These are phyloP conservation scores for Nyctanthes arbortristis DNA, from an alignment of 257 asterid genomes.

Conservation along the genomic window DNA sequence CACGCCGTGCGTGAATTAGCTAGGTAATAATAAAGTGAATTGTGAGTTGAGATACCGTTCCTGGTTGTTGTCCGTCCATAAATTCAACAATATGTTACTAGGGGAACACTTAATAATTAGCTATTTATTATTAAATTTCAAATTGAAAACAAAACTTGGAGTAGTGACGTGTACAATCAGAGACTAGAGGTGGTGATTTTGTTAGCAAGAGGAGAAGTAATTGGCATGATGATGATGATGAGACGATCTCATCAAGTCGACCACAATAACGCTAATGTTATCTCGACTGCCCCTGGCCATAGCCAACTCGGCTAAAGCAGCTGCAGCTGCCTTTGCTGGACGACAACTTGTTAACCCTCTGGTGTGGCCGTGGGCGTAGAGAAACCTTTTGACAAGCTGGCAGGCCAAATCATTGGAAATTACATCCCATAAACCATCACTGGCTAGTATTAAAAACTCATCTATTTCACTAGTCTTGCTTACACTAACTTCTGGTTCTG, in stretches of 20 bases:
- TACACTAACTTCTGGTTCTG: constrained; percentile 45
- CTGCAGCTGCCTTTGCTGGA: constrained; percentile 43
- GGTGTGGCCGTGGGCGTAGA: constrained; percentile 22
- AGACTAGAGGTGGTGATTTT: too few relatives aligned
- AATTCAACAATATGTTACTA: too few relatives aligned
- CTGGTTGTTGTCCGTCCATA: too few relatives aligned
- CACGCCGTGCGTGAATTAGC: too few relatives aligned
- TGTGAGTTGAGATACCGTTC: too few relatives aligned
- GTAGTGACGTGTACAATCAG: too few relatives aligned
- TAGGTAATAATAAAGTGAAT: too few relatives aligned
- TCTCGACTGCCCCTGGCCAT: constrained; percentile 57
- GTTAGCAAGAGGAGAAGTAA: not conserved
- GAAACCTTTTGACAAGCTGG: constrained; percentile 40
- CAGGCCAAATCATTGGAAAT: constrained; percentile 54
- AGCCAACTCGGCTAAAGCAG: constrained; percentile 50
- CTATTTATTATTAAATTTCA: too few relatives aligned
- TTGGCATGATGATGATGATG: not conserved
- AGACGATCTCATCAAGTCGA: constrained; percentile 23
- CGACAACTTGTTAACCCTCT: not conserved
- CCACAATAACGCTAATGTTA: constrained; percentile 52
- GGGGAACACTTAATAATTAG: too few relatives aligned
- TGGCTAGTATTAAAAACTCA: constrained; percentile 60
- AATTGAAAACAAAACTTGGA: not conserved
- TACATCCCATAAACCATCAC: constrained; percentile 71
- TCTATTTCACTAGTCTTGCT: constrained; percentile 32